A percentile compares a stretch with the other conserved stretches of the same genome.
Conservation (phyloP, 2,329 filamentous ascomycete genomes). For the Pseudogymnoascus sp. region DNA sequence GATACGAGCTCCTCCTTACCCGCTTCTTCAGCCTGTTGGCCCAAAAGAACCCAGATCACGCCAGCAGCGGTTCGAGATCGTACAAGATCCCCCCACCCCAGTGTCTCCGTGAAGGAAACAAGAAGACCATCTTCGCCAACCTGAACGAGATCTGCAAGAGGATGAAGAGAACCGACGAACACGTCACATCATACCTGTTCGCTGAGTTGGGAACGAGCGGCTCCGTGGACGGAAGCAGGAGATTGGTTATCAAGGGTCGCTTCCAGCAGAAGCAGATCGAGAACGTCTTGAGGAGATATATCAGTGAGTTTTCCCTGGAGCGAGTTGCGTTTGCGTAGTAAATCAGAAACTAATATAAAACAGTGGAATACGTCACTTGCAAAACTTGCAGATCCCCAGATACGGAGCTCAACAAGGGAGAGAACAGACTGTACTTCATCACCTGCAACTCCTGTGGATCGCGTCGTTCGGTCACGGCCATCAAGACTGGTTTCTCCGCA, state of each 20-base stretch:
- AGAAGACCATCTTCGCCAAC: slow-evolving; percentile 99
- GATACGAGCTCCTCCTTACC: slow-evolving; percentile 74
- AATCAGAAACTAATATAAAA: slow-evolving; percentile 18
- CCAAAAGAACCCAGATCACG: slow-evolving; percentile 93
- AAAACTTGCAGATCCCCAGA: slow-evolving; percentile 95
- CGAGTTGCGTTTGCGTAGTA: neutral
- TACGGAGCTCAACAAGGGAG: slow-evolving; percentile 95
- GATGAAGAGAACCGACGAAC: slow-evolving; percentile 98
- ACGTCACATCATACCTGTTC: slow-evolving; percentile 94
- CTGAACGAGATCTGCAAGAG: slow-evolving; percentile 97
- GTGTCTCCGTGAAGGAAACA: slow-evolving; percentile 99
- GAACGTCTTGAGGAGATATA: slow-evolving; percentile 92
- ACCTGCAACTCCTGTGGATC: slow-evolving; percentile 86
- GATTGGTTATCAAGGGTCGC: slow-evolving; percentile 96
- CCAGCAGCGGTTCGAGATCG: slow-evolving; percentile 78
- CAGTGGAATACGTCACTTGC: slow-evolving; percentile 92
- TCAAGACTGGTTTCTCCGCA: slow-evolving; percentile 99
- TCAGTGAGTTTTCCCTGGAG: slow-evolving; percentile 51
- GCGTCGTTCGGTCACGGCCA: slow-evolving; percentile 83
- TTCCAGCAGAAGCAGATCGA: slow-evolving; percentile 99
- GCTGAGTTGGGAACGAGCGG: slow-evolving; percentile 96
- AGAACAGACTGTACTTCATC: slow-evolving; percentile 98
- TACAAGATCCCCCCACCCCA: slow-evolving; percentile 99
- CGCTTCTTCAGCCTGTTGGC: slow-evolving; percentile 94
- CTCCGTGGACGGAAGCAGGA: slow-evolving; percentile 84